phyloP scores from a whole-genome alignment of 169 alveolate species.

The Plasmodium sp. region DNA sequence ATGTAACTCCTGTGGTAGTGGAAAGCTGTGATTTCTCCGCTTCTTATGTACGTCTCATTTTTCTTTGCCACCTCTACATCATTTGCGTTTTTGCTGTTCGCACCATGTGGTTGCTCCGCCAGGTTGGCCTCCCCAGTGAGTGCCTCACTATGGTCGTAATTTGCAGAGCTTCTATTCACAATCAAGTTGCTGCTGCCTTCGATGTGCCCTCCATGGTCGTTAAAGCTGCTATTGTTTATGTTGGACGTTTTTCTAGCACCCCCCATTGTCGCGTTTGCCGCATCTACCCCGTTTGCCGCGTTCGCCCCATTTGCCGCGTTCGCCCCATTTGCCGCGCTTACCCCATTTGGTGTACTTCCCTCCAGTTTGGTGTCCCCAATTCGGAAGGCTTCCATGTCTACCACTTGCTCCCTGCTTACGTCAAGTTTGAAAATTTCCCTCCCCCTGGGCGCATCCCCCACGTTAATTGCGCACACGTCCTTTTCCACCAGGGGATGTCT shows the following conservation, averaged over 20 bases:
- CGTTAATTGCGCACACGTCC: neutral
- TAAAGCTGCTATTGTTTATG: neutral
- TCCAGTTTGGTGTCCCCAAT: neutral
- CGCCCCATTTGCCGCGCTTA: no score
- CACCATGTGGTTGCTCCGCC: neutral
- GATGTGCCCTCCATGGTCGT: neutral
- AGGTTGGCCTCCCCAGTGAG: neutral
- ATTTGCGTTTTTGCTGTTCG: neutral
- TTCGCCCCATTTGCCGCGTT: no score
- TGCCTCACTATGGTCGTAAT: neutral
- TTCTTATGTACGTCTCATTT: conserved; percentile 47
- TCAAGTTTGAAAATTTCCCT: neutral
- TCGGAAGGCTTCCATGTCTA: neutral
- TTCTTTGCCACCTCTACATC: neutral
- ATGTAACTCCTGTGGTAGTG: conserved; percentile 69
- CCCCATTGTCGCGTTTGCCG: no score
- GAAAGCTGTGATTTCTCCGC: conserved; percentile 78
- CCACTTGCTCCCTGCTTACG: neutral
- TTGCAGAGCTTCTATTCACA: neutral
- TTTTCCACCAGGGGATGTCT: conserved; percentile 6
- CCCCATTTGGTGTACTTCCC: neutral
- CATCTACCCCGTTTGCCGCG: no score
- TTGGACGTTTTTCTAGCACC: neutral
- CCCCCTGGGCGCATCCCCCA: neutral
- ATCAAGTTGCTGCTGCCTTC: neutral